Evolutionary conservation across 352 stramenopile species (phyloP).

Genomic region (Pythium aquatile): DNA sequence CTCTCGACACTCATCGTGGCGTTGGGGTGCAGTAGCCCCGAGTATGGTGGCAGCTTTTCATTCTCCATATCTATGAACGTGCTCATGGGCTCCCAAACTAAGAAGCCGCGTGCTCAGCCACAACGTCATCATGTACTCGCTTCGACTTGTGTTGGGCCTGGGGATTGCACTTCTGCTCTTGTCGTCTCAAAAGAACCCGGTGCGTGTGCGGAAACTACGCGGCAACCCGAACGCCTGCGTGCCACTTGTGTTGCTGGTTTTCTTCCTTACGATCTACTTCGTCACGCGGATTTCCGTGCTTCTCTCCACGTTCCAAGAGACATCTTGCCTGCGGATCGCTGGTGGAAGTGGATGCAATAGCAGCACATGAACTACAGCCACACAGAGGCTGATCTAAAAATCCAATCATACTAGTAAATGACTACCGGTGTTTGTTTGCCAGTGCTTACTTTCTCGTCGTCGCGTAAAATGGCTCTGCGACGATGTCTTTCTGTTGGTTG

Average conservation of each 20-base stretch:
- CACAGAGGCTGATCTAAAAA: not conserved
- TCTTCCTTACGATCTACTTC: slow-evolving; percentile 8
- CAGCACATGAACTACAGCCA: no score
- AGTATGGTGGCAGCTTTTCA: slow-evolving; percentile 23
- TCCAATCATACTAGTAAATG: slow-evolving; percentile 2
- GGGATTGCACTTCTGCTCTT: slow-evolving; percentile 6
- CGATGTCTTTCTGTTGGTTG: no score
- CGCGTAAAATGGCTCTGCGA: not conserved
- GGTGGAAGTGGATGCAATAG: not conserved
- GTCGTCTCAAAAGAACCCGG: slow-evolving; percentile 16
- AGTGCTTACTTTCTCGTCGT: not conserved
- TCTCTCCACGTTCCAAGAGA: slow-evolving; percentile 9
- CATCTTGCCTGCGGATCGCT: not conserved
- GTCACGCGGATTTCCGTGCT: slow-evolving; percentile 3
- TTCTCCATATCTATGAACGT: slow-evolving; percentile 12
- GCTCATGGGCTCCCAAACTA: slow-evolving; percentile 1
- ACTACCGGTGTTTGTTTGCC: not conserved
- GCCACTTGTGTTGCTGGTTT: slow-evolving; percentile 14
- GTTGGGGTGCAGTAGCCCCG: slow-evolving; percentile 14
- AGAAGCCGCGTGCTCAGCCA: slow-evolving; percentile 3
- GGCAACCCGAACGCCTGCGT: slow-evolving; percentile 14
- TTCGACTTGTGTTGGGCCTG: slow-evolving; percentile 7
- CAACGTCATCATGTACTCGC: slow-evolving; percentile 15
- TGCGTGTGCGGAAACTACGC: slow-evolving; percentile 3
- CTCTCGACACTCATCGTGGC: slow-evolving; percentile 2